Evolutionary conservation across 139 green algal species (phyloP).

Genomic region (Picochlorum sp.): DNA sequence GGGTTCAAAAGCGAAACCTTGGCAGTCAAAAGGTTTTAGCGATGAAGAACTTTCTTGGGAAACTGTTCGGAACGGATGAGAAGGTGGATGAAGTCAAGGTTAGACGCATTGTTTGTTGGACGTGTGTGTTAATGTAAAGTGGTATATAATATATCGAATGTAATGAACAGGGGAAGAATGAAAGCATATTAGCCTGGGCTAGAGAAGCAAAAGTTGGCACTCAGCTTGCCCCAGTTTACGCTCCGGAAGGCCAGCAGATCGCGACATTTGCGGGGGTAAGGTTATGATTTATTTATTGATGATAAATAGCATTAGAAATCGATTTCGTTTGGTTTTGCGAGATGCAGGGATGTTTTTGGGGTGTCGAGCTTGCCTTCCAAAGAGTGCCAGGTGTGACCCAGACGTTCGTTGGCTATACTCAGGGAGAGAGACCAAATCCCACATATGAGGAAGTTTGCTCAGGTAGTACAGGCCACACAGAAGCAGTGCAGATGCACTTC

Average conservation of each 20-base stretch:
- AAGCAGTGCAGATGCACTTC: constrained; percentile 60
- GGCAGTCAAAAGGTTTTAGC: too few relatives aligned
- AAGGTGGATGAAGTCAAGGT: too few relatives aligned
- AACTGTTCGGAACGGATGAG: too few relatives aligned
- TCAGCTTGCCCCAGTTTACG: constrained; percentile 31
- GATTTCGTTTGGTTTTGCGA: neutral
- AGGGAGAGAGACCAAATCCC: constrained; percentile 40
- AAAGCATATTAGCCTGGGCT: constrained; percentile 25
- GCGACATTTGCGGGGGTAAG: constrained; percentile 42
- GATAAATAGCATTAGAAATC: neutral
- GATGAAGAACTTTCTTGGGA: too few relatives aligned
- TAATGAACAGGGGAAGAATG: constrained; percentile 34
- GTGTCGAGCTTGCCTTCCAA: constrained; percentile 58
- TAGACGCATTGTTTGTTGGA: too few relatives aligned
- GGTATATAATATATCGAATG: too few relatives aligned
- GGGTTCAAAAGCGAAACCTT: too few relatives aligned
- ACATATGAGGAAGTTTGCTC: constrained; percentile 77
- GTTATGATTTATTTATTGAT: too few relatives aligned
- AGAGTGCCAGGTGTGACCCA: constrained; percentile 58
- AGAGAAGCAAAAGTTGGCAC: constrained; percentile 22
- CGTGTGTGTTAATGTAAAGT: too few relatives aligned
- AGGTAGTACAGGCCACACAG: constrained; percentile 66
- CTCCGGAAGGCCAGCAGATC: constrained; percentile 35
- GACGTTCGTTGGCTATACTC: constrained; percentile 65
- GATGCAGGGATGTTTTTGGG: constrained; percentile 75